These are phyloP conservation scores for Golubevia pallescens DNA, from an alignment of 1,284 basidiomycete species.

Conservation along the genomic window DNA sequence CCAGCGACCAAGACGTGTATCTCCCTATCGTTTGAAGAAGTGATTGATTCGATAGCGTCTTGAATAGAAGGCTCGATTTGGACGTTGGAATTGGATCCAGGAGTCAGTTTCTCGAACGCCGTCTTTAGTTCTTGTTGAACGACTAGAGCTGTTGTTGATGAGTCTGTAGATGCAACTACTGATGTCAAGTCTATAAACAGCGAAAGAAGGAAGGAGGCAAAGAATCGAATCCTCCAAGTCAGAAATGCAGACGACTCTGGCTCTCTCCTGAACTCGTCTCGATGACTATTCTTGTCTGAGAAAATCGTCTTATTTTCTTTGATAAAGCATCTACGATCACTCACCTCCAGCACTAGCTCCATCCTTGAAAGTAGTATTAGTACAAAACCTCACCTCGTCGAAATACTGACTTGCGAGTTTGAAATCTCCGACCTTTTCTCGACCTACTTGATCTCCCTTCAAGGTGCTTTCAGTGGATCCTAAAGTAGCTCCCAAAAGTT, in stretches of 20 bases:
- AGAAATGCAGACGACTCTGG: no score
- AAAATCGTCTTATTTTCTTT: no score
- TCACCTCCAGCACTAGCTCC: constrained; percentile 87
- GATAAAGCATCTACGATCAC: no score
- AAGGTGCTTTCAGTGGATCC: constrained; percentile 30
- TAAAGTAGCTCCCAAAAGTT: constrained; percentile 75
- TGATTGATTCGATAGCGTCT: constrained; percentile 72
- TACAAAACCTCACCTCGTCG: constrained; percentile 87
- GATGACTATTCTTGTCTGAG: no score
- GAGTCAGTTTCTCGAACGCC: constrained; percentile 61
- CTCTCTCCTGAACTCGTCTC: no score
- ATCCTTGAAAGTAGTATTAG: constrained; percentile 89
- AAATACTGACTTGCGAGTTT: constrained; percentile 61
- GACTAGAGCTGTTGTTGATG: constrained; percentile 67
- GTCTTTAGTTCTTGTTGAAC: constrained; percentile 78
- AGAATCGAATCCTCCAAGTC: no score
- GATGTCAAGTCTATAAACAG: constrained; percentile 74
- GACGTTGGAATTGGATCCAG: no score
- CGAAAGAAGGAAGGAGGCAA: constrained; percentile 10
- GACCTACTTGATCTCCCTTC: not conserved
- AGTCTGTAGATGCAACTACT: constrained; percentile 38
- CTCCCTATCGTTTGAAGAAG: constrained; percentile 9
- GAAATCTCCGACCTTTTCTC: constrained; percentile 1
- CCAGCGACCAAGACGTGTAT: constrained; percentile 81
- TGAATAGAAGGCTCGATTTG: constrained; percentile 87